Percentiles rank a stretch among this genome's conserved stretches.
phyloP scores from a whole-genome alignment of 257 asterid species.

The Capsicum pubescens region DNA sequence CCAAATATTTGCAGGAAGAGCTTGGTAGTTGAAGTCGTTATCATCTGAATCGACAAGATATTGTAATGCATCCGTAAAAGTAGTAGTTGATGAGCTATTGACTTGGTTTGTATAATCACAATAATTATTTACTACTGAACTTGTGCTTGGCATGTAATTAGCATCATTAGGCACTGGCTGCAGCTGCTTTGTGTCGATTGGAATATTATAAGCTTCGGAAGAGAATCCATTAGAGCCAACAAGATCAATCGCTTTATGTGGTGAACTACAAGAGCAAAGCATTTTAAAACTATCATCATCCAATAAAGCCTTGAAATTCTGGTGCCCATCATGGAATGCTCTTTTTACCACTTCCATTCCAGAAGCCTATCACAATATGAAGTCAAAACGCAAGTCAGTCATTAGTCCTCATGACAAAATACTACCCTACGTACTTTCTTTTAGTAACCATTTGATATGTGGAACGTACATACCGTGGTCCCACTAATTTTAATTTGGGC shows the following conservation, averaged over 20 bases:
- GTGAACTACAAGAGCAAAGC: neutral
- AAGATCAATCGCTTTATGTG: neutral
- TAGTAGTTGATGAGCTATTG: neutral
- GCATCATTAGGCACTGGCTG: neutral
- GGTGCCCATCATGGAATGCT: neutral
- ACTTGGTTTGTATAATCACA: neutral
- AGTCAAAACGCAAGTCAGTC: neutral
- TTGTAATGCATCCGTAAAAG: neutral
- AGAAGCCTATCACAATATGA: neutral
- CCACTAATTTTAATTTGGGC: too few relatives aligned
- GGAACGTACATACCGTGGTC: too few relatives aligned
- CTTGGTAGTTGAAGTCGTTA: neutral
- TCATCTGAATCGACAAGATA: neutral
- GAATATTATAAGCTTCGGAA: neutral
- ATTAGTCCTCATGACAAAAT: neutral
- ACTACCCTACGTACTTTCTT: neutral
- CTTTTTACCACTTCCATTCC: neutral
- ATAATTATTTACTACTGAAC: neutral
- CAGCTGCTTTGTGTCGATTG: neutral
- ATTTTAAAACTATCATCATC: constrained; percentile 4
- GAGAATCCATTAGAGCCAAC: neutral
- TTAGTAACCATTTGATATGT: neutral
- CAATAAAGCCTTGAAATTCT: neutral
- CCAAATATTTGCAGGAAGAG: neutral
- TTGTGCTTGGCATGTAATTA: neutral